phyloP scores from a whole-genome alignment of 1,284 basidiomycete genomes.

The Boletus sp. region DNA sequence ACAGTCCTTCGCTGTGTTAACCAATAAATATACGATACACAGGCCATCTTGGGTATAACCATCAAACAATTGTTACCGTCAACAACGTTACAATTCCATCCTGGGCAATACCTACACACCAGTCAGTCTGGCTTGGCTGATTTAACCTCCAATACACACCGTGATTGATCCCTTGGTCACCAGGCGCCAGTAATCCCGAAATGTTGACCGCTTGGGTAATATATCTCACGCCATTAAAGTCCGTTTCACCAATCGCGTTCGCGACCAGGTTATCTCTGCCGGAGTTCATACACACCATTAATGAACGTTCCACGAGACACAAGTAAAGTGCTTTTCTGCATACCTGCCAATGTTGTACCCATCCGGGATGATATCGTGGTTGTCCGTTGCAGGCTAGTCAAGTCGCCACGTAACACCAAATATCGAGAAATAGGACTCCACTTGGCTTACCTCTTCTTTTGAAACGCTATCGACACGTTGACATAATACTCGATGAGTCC shows the following conservation, averaged over 20 bases:
- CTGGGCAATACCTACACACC: slow-evolving; percentile 43
- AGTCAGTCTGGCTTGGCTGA: too few relatives aligned
- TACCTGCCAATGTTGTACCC: slow-evolving; percentile 59
- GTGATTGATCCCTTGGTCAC: slow-evolving; percentile 27
- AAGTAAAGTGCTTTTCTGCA: not conserved
- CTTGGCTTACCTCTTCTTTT: slow-evolving; percentile 52
- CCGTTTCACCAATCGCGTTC: slow-evolving; percentile 47
- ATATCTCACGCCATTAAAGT: slow-evolving; percentile 52
- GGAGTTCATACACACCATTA: not conserved
- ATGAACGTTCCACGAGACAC: too few relatives aligned
- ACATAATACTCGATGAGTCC: not conserved
- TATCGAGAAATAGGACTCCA: not conserved
- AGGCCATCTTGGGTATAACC: not conserved
- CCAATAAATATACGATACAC: too few relatives aligned
- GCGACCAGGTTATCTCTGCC: slow-evolving; percentile 49
- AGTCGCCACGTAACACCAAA: not conserved
- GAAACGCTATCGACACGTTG: slow-evolving; percentile 41
- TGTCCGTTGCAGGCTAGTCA: slow-evolving; percentile 42
- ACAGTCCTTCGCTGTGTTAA: too few relatives aligned
- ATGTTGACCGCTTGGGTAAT: slow-evolving; percentile 47
- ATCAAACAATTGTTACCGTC: slow-evolving; percentile 46
- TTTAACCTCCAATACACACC: too few relatives aligned
- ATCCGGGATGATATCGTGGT: slow-evolving; percentile 55
- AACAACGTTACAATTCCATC: slow-evolving; percentile 52
- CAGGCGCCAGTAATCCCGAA: slow-evolving; percentile 30